Conservation (phyloP, 306 rosid genomes). For the Erythrophleum fordii region DNA sequence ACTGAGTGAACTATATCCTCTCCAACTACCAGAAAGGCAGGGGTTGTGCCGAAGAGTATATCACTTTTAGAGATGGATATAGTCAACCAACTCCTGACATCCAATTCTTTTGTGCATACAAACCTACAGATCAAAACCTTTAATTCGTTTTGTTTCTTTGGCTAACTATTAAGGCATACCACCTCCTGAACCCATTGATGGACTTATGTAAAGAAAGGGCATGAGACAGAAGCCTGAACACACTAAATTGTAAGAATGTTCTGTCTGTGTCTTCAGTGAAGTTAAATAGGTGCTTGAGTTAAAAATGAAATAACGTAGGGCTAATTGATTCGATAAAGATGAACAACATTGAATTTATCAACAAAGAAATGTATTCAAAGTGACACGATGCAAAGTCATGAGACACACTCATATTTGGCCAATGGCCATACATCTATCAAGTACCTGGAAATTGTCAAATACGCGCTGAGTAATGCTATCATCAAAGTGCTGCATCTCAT, state of each 20-base stretch:
- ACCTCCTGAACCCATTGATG: not conserved
- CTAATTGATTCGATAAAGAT: not conserved
- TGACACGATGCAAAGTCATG: not conserved
- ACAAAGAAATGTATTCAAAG: not conserved
- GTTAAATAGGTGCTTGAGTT: not conserved
- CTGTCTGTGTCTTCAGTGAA: not conserved
- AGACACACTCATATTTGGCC: not conserved
- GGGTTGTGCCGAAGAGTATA: too few species aligned
- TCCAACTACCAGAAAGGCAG: too few species aligned
- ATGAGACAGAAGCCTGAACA: not conserved
- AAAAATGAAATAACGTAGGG: not conserved
- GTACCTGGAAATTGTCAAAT: constrained; percentile 97
- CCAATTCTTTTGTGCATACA: not conserved
- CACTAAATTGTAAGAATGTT: not conserved
- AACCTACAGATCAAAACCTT: not conserved
- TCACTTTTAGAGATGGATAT: too few species aligned
- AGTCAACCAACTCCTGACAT: not conserved
- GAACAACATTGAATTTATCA: not conserved
- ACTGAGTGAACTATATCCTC: too few species aligned
- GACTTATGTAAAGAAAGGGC: not conserved
- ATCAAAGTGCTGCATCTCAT: constrained; percentile 82
- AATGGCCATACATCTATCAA: constrained; percentile 22
- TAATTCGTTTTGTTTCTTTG: too few species aligned
- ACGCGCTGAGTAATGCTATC: constrained; percentile 82
- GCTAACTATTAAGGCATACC: not conserved